These are phyloP conservation scores for Vigna reflexopilosa DNA, from an alignment of 306 rosid species.

Conservation along the genomic window DNA sequence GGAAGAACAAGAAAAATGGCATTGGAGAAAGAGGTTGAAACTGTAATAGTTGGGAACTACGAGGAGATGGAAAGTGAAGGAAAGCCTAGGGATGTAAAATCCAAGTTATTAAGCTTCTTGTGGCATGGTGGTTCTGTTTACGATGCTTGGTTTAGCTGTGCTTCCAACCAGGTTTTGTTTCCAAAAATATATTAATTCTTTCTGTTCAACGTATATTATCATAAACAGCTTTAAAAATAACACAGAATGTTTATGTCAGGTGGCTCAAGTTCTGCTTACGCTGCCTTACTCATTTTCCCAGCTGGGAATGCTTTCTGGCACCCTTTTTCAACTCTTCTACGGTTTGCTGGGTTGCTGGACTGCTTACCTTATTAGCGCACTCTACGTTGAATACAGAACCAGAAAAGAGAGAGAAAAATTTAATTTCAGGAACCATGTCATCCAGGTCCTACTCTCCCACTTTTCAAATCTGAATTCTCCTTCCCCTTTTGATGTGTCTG, in stretches of 20 bases:
- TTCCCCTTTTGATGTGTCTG: background rate
- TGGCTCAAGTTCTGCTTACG: constrained; percentile 88
- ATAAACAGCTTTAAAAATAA: no score
- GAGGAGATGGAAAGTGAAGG: constrained; percentile 81
- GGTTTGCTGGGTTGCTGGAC: constrained; percentile 86
- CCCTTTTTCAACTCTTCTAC: constrained; percentile 79
- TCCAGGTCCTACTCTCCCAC: constrained; percentile 55
- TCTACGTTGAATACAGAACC: constrained; percentile 84
- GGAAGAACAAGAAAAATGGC: constrained; percentile 45
- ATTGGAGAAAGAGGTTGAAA: constrained; percentile 71
- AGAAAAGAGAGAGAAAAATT: constrained; percentile 81
- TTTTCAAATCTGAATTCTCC: background rate
- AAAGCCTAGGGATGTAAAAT: constrained; percentile 51
- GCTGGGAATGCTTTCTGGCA: constrained; percentile 83
- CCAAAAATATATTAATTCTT: background rate
- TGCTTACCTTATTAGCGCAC: constrained; percentile 78
- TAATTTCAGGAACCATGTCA: constrained; percentile 91
- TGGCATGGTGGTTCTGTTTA: constrained; percentile 92
- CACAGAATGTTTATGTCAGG: constrained; percentile 45
- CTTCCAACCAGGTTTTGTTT: constrained; percentile 33
- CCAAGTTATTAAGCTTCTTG: constrained; percentile 61
- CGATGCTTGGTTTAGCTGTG: constrained; percentile 85
- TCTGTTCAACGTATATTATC: background rate
- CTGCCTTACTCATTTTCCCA: constrained; percentile 54
- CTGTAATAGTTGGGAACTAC: constrained; percentile 75